Base-by-base conservation (phyloP, 2,329 filamentous ascomycete genomes). In the Phialemoniopsis sp. region DNA sequence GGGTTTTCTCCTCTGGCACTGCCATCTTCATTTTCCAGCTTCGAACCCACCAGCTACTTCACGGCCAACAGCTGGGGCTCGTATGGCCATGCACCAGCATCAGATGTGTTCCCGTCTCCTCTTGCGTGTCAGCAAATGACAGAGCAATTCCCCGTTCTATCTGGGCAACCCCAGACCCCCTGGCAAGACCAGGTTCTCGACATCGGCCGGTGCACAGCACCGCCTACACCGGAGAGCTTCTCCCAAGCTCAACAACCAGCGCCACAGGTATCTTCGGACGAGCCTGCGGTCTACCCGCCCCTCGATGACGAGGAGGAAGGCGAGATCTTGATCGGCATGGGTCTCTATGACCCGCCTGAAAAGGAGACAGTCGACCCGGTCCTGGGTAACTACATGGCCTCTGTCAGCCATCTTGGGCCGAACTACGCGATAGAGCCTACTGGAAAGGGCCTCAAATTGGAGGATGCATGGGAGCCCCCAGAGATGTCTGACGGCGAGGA, bases 261-360 rank as follows among this genome's bases (percentile, higher is more conserved):
- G 37, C 62, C 70, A 13, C 55, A 57, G 15, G 55, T 70, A 9
- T 70, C 26, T 2, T 34, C 41, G 8, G 58, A 71, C 10, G 73
- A 80, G 35, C 56, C 62, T 6, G 68, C 72, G 36, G 59, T 67
- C 10, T 76, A 71, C 44, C 64, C 73, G 40, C 49, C 71, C 6
- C 59, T 78, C 17, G 70, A 64, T 10, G 68, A 76, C 35, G 78
- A 79, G 19, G 57, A 70, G 18, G 67, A 75, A 13, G 83, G 80
- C 29, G 85, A 89, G 52, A 83, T 89, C 43, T 71, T 91, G 2
- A 73, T 89, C n/a, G 87, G 87, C 15, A 83, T 93, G 76, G 87
- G 87, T 1, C 73, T 93, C 0, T 93, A 93, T 58, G 87, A 89
- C 52, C 67, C 77, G 5, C 85, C 85, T 0, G 82, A 82, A 40